These are phyloP conservation scores for Fusarium napiforme DNA, from an alignment of 2,329 filamentous ascomycete species.

Conservation along the genomic window DNA sequence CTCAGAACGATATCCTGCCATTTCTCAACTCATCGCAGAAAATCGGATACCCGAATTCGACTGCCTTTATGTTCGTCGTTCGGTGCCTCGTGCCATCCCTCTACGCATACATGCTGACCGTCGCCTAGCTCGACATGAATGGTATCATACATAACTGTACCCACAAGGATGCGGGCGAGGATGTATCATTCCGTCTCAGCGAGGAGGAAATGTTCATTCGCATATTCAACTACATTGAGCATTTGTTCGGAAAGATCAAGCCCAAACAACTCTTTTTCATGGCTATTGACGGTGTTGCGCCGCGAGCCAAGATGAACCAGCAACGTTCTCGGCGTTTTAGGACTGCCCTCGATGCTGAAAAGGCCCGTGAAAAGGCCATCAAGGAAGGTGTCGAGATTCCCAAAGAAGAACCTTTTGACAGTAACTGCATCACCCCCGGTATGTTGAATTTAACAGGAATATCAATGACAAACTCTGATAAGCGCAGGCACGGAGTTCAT, in stretches of 20 bases:
- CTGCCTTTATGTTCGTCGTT: conserved; percentile 79
- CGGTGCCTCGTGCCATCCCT: conserved; percentile 22
- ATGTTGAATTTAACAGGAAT: conserved; percentile 11
- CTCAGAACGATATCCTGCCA: conserved; percentile 97
- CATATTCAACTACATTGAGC: conserved; percentile 99
- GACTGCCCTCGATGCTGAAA: conserved; percentile 90
- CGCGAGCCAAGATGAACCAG: conserved; percentile 99
- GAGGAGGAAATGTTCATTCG: conserved; percentile 99
- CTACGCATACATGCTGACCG: conserved; percentile 34
- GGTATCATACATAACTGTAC: conserved; percentile 99
- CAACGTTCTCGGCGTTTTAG: conserved; percentile 95
- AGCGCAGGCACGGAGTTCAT: conserved; percentile 84
- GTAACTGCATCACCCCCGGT: conserved; percentile 98
- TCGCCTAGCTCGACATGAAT: conserved; percentile 86
- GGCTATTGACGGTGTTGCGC: conserved; percentile 98
- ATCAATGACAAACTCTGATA: conserved; percentile 27
- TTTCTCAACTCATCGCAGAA: conserved; percentile 97
- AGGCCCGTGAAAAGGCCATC: conserved; percentile 91
- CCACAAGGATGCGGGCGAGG: conserved; percentile 89
- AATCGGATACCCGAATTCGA: conserved; percentile 99
- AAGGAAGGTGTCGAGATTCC: conserved; percentile 90
- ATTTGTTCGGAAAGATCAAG: conserved; percentile 98
- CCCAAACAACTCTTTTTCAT: conserved; percentile 99
- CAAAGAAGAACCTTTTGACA: conserved; percentile 95
- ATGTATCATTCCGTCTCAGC: conserved; percentile 89